Conservation (phyloP, 352 stramenopile species). For the Pythium phragmitis region DNA sequence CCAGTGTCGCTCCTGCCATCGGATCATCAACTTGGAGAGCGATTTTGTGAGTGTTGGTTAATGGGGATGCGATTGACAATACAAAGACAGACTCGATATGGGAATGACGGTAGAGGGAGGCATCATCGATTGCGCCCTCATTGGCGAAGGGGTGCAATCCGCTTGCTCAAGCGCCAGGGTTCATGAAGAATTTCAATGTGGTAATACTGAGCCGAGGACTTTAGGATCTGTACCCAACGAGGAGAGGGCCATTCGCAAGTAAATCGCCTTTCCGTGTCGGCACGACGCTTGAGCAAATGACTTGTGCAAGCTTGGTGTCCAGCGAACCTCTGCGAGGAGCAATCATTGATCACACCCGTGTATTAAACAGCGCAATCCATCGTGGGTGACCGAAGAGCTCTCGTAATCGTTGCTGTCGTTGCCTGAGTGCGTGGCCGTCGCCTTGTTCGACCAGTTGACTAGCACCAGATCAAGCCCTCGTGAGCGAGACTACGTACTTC, state of each 20-base stretch:
- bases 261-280: background rate
- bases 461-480: background rate
- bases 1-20: no score
- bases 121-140: background rate
- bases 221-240: background rate
- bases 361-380: conserved; percentile 15
- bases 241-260: background rate
- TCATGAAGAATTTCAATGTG: background rate
- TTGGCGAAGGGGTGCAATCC: background rate
- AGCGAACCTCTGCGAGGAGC: no score
- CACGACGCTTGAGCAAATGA: background rate
- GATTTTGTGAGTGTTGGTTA: no score
- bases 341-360: conserved; percentile 16
- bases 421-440: background rate
- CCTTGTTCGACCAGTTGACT: background rate
- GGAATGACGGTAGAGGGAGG: background rate
- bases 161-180: background rate
- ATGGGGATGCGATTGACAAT: no score
- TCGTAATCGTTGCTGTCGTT: conserved; percentile 6
- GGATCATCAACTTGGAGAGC: no score
- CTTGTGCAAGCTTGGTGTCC: background rate
- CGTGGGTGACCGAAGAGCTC: background rate
- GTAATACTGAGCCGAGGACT: background rate
- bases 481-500: background rate
- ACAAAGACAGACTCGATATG: no score